phyloP scores from a whole-genome alignment of 768 basidiomycete genomes.

The Tricholoma bakamatsutake region DNA sequence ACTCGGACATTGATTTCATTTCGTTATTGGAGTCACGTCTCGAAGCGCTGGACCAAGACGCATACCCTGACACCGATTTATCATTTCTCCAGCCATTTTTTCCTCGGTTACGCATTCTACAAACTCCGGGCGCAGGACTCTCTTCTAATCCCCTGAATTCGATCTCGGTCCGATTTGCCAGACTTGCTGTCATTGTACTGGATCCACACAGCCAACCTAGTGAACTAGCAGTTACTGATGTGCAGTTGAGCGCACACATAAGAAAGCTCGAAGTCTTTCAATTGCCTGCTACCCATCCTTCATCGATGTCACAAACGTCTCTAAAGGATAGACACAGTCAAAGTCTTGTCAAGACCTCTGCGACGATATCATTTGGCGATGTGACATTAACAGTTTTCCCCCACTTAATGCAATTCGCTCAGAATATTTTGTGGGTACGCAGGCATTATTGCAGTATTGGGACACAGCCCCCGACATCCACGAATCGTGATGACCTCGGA shows the following conservation, averaged over 20 bases:
- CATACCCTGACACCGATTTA: constrained; percentile 24
- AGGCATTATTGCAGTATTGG: constrained; percentile 25
- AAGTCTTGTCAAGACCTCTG: constrained; percentile 23
- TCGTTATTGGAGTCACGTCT: constrained; percentile 34
- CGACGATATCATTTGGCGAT: constrained; percentile 35
- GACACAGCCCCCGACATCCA: background rate
- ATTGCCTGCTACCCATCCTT: constrained; percentile 7
- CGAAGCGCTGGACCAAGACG: constrained; percentile 39
- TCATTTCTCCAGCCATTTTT: constrained; percentile 27
- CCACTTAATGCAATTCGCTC: constrained; percentile 54
- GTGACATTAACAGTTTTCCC: constrained; percentile 43
- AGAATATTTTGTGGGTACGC: constrained; percentile 46
- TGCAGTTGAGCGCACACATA: constrained; percentile 19
- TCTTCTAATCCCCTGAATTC: constrained; percentile 4
- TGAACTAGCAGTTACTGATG: constrained; percentile 28
- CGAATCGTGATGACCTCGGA: background rate
- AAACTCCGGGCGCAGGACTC: constrained; percentile 1
- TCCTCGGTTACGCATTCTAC: constrained; percentile 12
- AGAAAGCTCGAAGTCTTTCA: constrained; percentile 20
- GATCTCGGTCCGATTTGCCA: constrained; percentile 22
- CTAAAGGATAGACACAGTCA: constrained; percentile 30
- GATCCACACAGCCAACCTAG: constrained; percentile 31
- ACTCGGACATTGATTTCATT: constrained; percentile 22
- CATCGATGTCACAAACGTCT: constrained; percentile 41
- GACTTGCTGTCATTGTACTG: constrained; percentile 25